Percentiles rank a stretch among this genome's conserved stretches.
These are phyloP conservation scores for Mycena epipterygia DNA, from an alignment of 768 basidiomycete species.

Conservation along the genomic window DNA sequence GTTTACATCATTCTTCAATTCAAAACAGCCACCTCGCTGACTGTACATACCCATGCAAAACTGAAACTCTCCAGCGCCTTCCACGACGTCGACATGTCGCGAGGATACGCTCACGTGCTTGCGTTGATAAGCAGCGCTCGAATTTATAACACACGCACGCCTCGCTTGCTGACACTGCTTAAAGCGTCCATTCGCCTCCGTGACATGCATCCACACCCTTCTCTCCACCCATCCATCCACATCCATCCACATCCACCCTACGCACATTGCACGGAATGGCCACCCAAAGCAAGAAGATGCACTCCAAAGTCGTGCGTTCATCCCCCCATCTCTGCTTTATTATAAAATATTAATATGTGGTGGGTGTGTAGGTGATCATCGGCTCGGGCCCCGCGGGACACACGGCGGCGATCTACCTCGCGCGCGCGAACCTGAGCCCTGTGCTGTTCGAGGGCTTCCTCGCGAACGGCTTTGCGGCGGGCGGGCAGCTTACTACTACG, in stretches of 20 bases:
- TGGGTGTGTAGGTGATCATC: conserved; percentile 78
- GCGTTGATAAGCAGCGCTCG: too few species aligned
- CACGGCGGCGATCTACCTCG: conserved; percentile 96
- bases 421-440: conserved; percentile 92
- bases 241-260: not conserved
- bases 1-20: too few species aligned
- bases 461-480: conserved; percentile 98
- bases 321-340: not conserved
- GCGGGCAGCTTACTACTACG: conserved; percentile 97
- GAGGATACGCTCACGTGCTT: too few species aligned
- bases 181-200: too few species aligned
- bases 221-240: not conserved
- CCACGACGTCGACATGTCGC: too few species aligned
- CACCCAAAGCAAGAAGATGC: not conserved
- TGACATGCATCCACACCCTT: too few species aligned
- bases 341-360: not conserved
- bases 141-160: too few species aligned
- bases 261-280: not conserved
- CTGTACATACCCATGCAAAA: too few species aligned
- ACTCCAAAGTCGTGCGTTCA: conserved; percentile 8
- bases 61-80: too few species aligned
- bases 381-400: conserved; percentile 96
- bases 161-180: too few species aligned
- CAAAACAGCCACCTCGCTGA: too few species aligned
- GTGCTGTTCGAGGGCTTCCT: conserved; percentile 98